Conservation (phyloP, 2,329 filamentous ascomycete species). For the Pseudogymnoascus sp. region DNA sequence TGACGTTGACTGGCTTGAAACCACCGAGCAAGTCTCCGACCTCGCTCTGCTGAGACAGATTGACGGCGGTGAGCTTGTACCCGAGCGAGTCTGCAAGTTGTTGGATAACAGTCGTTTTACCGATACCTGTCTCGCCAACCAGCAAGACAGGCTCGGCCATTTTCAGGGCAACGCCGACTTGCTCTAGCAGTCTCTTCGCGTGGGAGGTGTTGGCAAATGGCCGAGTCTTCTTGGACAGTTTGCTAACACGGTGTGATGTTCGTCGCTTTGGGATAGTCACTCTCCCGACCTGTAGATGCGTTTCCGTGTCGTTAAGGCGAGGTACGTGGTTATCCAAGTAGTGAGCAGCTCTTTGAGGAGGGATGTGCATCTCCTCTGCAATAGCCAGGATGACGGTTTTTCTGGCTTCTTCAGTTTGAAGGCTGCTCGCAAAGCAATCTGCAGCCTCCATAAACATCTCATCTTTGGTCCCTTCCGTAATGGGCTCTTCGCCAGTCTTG, state of each 20-base stretch:
- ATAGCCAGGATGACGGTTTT: constrained; percentile 58
- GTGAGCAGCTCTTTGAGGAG: constrained; percentile 71
- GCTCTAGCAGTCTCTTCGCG: constrained; percentile 76
- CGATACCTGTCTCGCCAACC: constrained; percentile 97
- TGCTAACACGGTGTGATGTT: constrained; percentile 37
- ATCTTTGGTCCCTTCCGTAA: constrained; percentile 64
- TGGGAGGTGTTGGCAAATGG: constrained; percentile 86
- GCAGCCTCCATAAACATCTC: constrained; percentile 89
- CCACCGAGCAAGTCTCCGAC: constrained; percentile 91
- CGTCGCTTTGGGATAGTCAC: constrained; percentile 51
- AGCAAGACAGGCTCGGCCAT: constrained; percentile 83
- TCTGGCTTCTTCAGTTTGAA: constrained; percentile 57
- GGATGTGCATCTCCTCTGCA: constrained; percentile 79
- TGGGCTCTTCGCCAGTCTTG: constrained; percentile 59
- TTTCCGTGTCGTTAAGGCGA: constrained; percentile 53
- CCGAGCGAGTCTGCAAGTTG: constrained; percentile 79
- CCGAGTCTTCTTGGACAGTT: constrained; percentile 44
- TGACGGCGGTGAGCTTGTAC: constrained; percentile 83
- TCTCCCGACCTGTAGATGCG: constrained; percentile 56
- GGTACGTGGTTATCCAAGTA: constrained; percentile 68
- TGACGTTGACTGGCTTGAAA: constrained; percentile 90
- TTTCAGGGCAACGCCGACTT: constrained; percentile 74
- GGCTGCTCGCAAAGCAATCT: constrained; percentile 82
- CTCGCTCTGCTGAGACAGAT: constrained; percentile 96
- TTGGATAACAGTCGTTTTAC: constrained; percentile 94